Evolutionary conservation across 768 basidiomycete genomes (phyloP), one percentile per base, ranked within the genome.

Genomic region (Russula emetica): DNA sequence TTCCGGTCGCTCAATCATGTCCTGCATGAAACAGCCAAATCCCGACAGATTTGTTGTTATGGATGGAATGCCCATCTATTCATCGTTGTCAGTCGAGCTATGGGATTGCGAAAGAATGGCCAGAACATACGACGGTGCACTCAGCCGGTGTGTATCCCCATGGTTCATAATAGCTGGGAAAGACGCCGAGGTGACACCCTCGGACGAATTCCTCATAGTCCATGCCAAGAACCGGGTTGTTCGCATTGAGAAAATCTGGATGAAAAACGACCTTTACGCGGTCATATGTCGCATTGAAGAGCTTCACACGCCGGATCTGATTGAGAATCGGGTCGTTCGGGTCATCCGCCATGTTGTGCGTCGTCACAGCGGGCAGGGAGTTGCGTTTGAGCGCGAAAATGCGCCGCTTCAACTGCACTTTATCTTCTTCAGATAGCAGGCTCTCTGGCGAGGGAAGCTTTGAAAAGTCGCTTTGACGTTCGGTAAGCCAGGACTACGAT

Each of bases 121-220:
- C n/a, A 59, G 34, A 32, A 79, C 88, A 68, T 76, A 90, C 88
- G 42, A 99, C 97, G n/a, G 97, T 98, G 74, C 97, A 98, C 74
- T 98, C 96, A 1, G 96, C 96, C 0, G 96, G 96, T 1, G 94
- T 97, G 72, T 97, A 97, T 0, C 92, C 92, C 92, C 92, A 94
- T 3, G 93, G 93, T 77, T 95, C 92, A 73, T 97, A 98, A 72
- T 98, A 98, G 68, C 89, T 92, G 2, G 97, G 96, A 83, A 99
- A 99, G 45, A 99, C 96, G 54, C 97, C 97, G 55, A 99, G 78
- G 79, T 99, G 97, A 72, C 96, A 98, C 1, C 97, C 97, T 67
- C 97, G 81, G 42, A 98, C 97, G 72, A 99, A 99, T 76, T 99
- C 97, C 75, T 99, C 97, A 74, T 99, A 99, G 73, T 99, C 97